Evolutionary conservation across 23 red algal species (phyloP).

Genomic region (Rhodosorus marinus): DNA sequence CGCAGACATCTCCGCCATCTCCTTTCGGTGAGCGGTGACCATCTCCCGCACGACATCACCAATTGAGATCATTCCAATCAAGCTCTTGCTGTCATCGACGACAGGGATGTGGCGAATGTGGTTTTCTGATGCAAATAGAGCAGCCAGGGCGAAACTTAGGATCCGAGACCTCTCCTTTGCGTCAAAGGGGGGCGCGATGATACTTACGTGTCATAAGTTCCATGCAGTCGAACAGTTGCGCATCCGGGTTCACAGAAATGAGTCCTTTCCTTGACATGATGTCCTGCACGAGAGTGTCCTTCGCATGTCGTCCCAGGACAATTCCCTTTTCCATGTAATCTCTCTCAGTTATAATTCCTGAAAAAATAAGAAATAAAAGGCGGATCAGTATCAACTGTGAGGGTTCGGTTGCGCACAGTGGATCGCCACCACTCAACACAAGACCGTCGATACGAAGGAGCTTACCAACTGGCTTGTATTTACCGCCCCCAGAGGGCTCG

Average conservation of each 20-base stretch:
- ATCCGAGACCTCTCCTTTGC: too few relatives aligned
- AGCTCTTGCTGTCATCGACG: slow-evolving; percentile 17
- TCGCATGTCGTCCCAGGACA: slow-evolving; percentile 24
- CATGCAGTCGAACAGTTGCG: slow-evolving; percentile 47
- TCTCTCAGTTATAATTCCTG: slow-evolving; percentile 77
- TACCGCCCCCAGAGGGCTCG: slow-evolving; percentile 10
- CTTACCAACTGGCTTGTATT: slow-evolving; percentile 50
- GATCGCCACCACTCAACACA: neutral
- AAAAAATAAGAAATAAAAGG: slow-evolving; percentile 1
- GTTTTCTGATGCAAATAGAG: too few relatives aligned
- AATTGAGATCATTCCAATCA: slow-evolving; percentile 73
- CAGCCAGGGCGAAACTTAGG: too few relatives aligned
- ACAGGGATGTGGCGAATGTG: slow-evolving; percentile 81
- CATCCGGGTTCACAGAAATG: slow-evolving; percentile 31
- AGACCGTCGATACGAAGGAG: too few relatives aligned
- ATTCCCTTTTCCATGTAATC: slow-evolving; percentile 79
- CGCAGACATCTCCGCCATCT: neutral
- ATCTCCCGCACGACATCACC: slow-evolving; percentile 83
- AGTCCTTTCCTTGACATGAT: slow-evolving; percentile 84
- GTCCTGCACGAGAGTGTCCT: slow-evolving; percentile 45
- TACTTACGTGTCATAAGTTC: slow-evolving; percentile 95
- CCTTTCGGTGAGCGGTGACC: neutral
- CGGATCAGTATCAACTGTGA: too few relatives aligned
- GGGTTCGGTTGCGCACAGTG: too few relatives aligned
- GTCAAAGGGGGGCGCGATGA: too few relatives aligned